Evolutionary conservation across 768 basidiomycete genomes (phyloP).

Genomic region (Collybia nuda): DNA sequence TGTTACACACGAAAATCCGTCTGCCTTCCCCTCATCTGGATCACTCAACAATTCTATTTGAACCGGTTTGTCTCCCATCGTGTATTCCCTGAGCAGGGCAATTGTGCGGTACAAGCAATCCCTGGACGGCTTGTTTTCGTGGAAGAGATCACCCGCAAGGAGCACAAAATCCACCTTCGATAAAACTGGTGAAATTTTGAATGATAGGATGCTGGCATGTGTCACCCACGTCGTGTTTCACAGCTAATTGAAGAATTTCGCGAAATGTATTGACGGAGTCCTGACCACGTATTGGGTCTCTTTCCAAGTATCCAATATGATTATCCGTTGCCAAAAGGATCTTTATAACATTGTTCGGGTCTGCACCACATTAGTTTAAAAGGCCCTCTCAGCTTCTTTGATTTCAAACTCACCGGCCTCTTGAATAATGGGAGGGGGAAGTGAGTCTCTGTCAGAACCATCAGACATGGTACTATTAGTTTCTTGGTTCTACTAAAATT

Average conservation of each 20-base stretch:
- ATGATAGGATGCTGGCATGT: not conserved
- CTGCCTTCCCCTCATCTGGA: constrained; percentile 85
- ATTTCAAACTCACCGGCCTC: constrained; percentile 39
- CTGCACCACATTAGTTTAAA: constrained; percentile 29
- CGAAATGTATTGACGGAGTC: constrained; percentile 95
- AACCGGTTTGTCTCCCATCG: constrained; percentile 86
- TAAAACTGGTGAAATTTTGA: constrained; percentile 7
- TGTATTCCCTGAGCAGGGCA: constrained; percentile 88
- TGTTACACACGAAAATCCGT: constrained; percentile 73
- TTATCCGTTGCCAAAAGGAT: constrained; percentile 95
- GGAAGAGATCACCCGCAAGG: constrained; percentile 94
- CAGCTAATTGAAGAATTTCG: constrained; percentile 90
- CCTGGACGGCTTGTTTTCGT: constrained; percentile 94
- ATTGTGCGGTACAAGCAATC: constrained; percentile 89
- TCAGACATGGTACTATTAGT: constrained; percentile 18
- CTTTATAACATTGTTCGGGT: constrained; percentile 65
- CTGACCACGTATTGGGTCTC: constrained; percentile 91
- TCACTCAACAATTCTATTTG: constrained; percentile 90
- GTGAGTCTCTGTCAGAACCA: constrained; percentile 20
- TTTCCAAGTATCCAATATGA: constrained; percentile 92
- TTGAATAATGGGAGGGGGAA: constrained; percentile 31
- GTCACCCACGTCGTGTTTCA: constrained; percentile 75
- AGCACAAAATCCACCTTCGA: constrained; percentile 91
- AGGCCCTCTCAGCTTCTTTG: not conserved
- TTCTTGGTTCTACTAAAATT: not conserved